phyloP scores from a whole-genome alignment of 306 rosid genomes.

The Oxytropis ochrocephala region DNA sequence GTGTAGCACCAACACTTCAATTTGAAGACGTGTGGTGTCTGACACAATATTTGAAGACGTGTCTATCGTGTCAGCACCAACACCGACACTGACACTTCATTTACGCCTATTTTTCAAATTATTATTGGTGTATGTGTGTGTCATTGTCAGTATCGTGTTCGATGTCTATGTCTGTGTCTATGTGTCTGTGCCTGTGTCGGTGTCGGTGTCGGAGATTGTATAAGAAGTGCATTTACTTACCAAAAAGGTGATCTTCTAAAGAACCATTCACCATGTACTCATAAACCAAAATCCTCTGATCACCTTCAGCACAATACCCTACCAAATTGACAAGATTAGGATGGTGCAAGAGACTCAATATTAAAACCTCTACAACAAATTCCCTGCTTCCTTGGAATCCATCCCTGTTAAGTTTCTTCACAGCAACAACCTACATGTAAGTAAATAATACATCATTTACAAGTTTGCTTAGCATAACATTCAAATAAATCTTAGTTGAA shows the following conservation, averaged over 20 bases:
- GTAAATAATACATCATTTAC: neutral
- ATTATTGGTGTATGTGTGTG: too few species aligned
- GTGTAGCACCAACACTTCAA: too few species aligned
- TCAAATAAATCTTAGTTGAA: neutral
- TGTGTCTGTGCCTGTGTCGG: too few species aligned
- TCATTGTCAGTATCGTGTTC: too few species aligned
- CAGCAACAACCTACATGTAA: slow-evolving; percentile 62
- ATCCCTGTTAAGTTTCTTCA: slow-evolving; percentile 86
- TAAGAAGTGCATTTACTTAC: slow-evolving; percentile 38
- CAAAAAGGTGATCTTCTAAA: slow-evolving; percentile 87
- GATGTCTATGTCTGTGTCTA: too few species aligned
- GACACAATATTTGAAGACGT: too few species aligned
- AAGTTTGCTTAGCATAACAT: neutral
- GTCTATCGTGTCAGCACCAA: too few species aligned
- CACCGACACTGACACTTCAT: too few species aligned
- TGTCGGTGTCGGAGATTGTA: too few species aligned
- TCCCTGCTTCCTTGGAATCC: slow-evolving; percentile 94
- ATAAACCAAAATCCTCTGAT: slow-evolving; percentile 76
- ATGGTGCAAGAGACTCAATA: slow-evolving; percentile 77
- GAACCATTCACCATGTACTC: slow-evolving; percentile 86
- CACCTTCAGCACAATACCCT: slow-evolving; percentile 85
- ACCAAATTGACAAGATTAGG: slow-evolving; percentile 78
- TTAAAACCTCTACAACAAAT: slow-evolving; percentile 88
- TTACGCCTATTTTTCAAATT: too few species aligned
- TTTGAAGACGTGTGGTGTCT: too few species aligned